Percentiles rank a stretch among this genome's conserved stretches.
Evolutionary conservation across 345 rosid genomes (phyloP).

Genomic region (Salix exigua): DNA sequence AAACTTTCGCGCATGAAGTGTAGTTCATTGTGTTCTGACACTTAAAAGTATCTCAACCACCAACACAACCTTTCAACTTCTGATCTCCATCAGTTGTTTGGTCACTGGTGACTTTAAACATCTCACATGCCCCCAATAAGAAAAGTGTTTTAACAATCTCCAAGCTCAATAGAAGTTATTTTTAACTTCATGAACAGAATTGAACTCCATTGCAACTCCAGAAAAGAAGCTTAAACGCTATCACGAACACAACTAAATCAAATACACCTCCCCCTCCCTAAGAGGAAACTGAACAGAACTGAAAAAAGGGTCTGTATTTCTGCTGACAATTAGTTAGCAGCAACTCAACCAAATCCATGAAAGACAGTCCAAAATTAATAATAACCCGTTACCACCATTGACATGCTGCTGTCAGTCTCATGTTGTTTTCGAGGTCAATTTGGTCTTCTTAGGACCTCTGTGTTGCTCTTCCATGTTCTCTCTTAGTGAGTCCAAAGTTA

Average conservation of each 20-base stretch:
- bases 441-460: background rate
- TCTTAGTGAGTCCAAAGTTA: background rate
- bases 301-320: background rate
- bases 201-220: background rate
- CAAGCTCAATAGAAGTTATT: background rate
- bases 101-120: background rate
- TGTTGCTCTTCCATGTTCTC: background rate
- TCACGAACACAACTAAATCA: background rate
- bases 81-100: background rate
- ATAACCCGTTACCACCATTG: background rate
- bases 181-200: background rate
- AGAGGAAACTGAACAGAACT: background rate
- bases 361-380: background rate
- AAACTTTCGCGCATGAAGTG: background rate
- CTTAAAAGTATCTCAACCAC: background rate
- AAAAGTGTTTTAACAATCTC: background rate
- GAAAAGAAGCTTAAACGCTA: background rate
- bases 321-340: background rate
- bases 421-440: background rate
- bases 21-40: background rate
- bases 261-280: background rate
- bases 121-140: background rate
- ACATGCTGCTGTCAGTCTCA: background rate
- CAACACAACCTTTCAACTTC: background rate
- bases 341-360: background rate